These are phyloP conservation scores for Saccharum officinarum DNA, from an alignment of 176 grass and related monocot genomes.

Conservation along the genomic window DNA sequence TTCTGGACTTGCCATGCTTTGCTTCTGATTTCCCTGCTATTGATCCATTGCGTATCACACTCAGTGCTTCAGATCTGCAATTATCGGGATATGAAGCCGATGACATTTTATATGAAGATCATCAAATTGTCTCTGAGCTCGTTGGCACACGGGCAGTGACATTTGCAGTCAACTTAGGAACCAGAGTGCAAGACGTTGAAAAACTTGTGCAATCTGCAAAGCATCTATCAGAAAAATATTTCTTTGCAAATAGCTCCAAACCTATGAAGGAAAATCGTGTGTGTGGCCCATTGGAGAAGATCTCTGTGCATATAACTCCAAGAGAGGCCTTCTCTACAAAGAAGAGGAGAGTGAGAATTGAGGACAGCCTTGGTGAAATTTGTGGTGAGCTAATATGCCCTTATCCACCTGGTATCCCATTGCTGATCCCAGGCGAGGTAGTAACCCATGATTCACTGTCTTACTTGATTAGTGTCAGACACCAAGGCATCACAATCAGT, in stretches of 20 bases:
- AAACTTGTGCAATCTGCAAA: conserved; percentile 59
- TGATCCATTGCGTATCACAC: conserved; percentile 72
- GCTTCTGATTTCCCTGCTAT: conserved; percentile 62
- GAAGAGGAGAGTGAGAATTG: conserved; percentile 55
- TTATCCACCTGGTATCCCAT: conserved; percentile 81
- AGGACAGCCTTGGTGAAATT: conserved; percentile 72
- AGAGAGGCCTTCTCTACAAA: conserved; percentile 80
- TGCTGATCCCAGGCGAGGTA: conserved; percentile 78
- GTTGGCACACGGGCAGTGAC: conserved; percentile 64
- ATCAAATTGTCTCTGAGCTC: conserved; percentile 70
- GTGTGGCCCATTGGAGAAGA: conserved; percentile 34
- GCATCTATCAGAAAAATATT: conserved; percentile 57
- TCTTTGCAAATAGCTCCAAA: conserved; percentile 23
- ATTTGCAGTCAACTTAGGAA: conserved; percentile 81
- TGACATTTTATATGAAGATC: conserved; percentile 48
- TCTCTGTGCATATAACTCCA: conserved; percentile 55
- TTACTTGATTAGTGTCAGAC: conserved; percentile 54
- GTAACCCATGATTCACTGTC: conserved; percentile 59
- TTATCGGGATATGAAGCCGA: conserved; percentile 67
- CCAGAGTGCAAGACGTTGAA: conserved; percentile 50
- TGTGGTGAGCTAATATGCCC: conserved; percentile 87
- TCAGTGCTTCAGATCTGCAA: conserved; percentile 46
- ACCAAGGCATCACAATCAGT: conserved; percentile 60
- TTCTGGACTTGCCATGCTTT: conserved; percentile 63
- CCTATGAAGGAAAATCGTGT: neutral